Conservation (phyloP, 257 asterid species). For the Asclepias syriaca region DNA sequence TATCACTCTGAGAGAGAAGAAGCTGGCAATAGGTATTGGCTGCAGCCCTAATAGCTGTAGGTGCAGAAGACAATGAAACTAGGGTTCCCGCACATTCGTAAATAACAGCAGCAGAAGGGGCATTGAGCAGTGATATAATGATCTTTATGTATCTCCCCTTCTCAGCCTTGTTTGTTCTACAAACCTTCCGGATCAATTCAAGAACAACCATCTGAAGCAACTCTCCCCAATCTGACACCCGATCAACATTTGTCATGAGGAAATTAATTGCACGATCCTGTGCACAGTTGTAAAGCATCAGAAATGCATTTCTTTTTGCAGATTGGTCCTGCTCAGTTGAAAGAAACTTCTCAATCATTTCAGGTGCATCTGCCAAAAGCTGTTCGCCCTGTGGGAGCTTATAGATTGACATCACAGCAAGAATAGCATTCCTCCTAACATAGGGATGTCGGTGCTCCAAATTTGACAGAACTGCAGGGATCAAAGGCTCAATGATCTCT, state of each 20-base stretch:
- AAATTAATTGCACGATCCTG: slow-evolving; percentile 85
- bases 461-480: slow-evolving; percentile 73
- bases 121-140: slow-evolving; percentile 63
- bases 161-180: slow-evolving; percentile 83
- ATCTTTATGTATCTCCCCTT: slow-evolving; percentile 88
- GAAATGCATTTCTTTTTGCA: slow-evolving; percentile 88
- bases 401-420: slow-evolving; percentile 79
- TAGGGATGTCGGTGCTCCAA: slow-evolving; percentile 90
- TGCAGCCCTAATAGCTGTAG: slow-evolving; percentile 88
- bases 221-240: slow-evolving; percentile 87
- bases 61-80: slow-evolving; percentile 90
- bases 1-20: slow-evolving; percentile 87
- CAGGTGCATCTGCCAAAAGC: slow-evolving; percentile 93
- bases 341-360: slow-evolving; percentile 79
- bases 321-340: slow-evolving; percentile 78
- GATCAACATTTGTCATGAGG: slow-evolving; percentile 68
- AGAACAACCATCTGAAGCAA: slow-evolving; percentile 86
- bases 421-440: slow-evolving; percentile 77
- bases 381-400: slow-evolving; percentile 92
- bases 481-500: slow-evolving; percentile 82
- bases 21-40: slow-evolving; percentile 92
- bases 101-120: slow-evolving; percentile 88
- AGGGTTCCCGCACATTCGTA: slow-evolving; percentile 96
- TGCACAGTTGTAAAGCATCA: slow-evolving; percentile 86
- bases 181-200: slow-evolving; percentile 84